A percentile compares a stretch with the other conserved stretches of the same genome.
These are phyloP conservation scores for Herpetomonas samuelpessoai DNA, from an alignment of 208 protist species.

Conservation along the genomic window DNA sequence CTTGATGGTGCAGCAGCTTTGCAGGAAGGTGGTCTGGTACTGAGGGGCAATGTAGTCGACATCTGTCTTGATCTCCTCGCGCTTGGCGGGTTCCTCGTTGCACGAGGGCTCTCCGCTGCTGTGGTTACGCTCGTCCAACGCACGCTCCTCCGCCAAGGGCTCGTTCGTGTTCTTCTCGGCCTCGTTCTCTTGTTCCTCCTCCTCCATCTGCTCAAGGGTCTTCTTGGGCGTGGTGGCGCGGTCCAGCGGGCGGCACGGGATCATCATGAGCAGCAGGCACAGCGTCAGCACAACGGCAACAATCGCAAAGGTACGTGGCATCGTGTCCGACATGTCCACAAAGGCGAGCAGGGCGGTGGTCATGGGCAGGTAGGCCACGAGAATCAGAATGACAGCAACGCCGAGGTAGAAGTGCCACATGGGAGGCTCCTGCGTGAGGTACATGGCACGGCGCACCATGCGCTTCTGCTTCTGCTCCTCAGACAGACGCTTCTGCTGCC, in stretches of 20 bases:
- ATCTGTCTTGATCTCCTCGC: constrained; percentile 19
- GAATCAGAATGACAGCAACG: constrained; percentile 42
- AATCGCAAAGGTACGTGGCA: constrained; percentile 28
- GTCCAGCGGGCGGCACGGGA: constrained; percentile 9
- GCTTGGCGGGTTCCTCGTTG: background rate
- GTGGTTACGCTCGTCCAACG: background rate
- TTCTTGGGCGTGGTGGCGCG: constrained; percentile 6
- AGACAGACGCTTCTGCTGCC: constrained; percentile 26
- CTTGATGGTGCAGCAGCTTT: constrained; percentile 29
- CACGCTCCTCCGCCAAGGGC: background rate
- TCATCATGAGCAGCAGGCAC: constrained; percentile 7
- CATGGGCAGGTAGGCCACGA: constrained; percentile 49
- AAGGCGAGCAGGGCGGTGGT: constrained; percentile 45
- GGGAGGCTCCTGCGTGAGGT: constrained; percentile 54
- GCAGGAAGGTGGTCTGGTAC: constrained; percentile 48
- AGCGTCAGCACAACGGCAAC: constrained; percentile 11
- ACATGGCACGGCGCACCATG: constrained; percentile 31
- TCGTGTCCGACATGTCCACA: constrained; percentile 14
- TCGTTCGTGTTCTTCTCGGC: background rate
- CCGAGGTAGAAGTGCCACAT: constrained; percentile 49
- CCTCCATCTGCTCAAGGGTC: background rate
- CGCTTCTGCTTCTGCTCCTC: constrained; percentile 33
- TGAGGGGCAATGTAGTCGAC: constrained; percentile 62
- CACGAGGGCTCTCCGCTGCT: background rate
- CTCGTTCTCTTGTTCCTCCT: background rate